Evolutionary conservation across 768 basidiomycete species (phyloP), one percentile per base, ranked within the genome.

Genomic region (Hericium erinaceus): DNA sequence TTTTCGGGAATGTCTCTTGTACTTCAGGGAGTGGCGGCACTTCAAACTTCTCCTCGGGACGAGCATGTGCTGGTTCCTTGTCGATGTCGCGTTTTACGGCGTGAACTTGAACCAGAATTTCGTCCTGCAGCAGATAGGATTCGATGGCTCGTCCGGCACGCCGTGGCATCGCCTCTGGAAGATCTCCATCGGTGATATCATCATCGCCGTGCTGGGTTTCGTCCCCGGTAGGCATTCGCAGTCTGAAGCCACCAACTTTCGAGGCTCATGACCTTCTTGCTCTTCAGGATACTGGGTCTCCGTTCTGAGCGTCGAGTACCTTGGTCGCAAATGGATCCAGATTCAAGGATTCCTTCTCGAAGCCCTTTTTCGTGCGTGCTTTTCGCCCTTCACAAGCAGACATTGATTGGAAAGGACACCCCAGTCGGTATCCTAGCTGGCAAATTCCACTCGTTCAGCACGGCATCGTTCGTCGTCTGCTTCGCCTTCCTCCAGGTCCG

Each of bases 11-110:
- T 88, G 87, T 66, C 15, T 81, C 51, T 55, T 56, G 0, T 90
- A 92, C 70, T 86, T 90, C 67, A 80, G 79, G 7, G 79, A 89
- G 65, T 89, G 85, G 86, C 73, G 80, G 7, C 85, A 91, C 56
- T 72, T 75, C 4, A 86, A 84, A 64, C 67, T 83, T 22, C 72
- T 92, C 12, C 72, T 91, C 48, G 88, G 83, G 12, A 90, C 88
- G 0, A 79, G 77, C 57, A 28, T 67, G 48, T 84, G 80, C 61
- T 91, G 89, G 89, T 89, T 91, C 73, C 65, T 90, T 20, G 75
- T 89, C 37, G 88, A 89, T 62, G 77, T 89, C 37, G 83, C 87
- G 79, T 88, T 88, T 69, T 89, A 89, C 68, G 88, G 89, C 4
- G 84, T 90, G 72, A 82, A 81, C 65, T 67, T 82, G 54, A 89